Percentiles rank a stretch among this genome's conserved stretches.
These are phyloP conservation scores for Neurospora hispaniola DNA, from an alignment of 495 filamentous ascomycete genomes.

Conservation along the genomic window DNA sequence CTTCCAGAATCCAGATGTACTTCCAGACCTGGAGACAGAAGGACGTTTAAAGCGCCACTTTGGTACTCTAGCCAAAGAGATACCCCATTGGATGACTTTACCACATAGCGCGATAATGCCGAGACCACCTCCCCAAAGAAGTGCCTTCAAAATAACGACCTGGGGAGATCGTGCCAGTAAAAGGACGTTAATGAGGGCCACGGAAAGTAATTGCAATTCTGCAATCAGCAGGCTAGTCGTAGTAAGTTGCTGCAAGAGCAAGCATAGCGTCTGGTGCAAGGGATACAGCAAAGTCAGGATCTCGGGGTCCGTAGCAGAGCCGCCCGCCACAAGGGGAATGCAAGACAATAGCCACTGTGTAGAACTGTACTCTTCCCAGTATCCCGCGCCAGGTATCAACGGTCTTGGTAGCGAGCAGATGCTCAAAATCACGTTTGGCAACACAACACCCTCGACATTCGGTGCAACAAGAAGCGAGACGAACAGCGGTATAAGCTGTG, in stretches of 20 bases:
- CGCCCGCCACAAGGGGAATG: conserved; percentile 36
- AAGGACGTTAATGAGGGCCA: conserved; percentile 71
- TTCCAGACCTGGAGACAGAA: conserved; percentile 12
- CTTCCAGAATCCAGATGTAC: neutral
- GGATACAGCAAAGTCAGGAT: conserved; percentile 63
- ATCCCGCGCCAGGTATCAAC: conserved; percentile 52
- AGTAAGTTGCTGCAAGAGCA: conserved; percentile 64
- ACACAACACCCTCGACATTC: conserved; percentile 42
- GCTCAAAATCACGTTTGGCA: conserved; percentile 72
- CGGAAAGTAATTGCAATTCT: conserved; percentile 78
- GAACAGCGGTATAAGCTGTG: conserved; percentile 60
- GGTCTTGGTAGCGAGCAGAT: conserved; percentile 65
- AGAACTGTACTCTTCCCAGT: conserved; percentile 44
- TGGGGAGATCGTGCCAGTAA: conserved; percentile 74
- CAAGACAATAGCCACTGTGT: conserved; percentile 66
- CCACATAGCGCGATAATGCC: conserved; percentile 61
- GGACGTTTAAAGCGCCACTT: conserved; percentile 73
- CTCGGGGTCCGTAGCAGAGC: conserved; percentile 34
- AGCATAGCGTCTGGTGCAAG: conserved; percentile 72
- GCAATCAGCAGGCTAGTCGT: conserved; percentile 77
- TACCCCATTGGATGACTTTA: conserved; percentile 73
- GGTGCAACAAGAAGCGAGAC: conserved; percentile 68
- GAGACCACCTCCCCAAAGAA: conserved; percentile 84
- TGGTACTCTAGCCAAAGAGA: conserved; percentile 77
- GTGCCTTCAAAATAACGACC: conserved; percentile 64